Conservation (phyloP, 2,329 filamentous ascomycete species). For the Colletotrichum spinosum region DNA sequence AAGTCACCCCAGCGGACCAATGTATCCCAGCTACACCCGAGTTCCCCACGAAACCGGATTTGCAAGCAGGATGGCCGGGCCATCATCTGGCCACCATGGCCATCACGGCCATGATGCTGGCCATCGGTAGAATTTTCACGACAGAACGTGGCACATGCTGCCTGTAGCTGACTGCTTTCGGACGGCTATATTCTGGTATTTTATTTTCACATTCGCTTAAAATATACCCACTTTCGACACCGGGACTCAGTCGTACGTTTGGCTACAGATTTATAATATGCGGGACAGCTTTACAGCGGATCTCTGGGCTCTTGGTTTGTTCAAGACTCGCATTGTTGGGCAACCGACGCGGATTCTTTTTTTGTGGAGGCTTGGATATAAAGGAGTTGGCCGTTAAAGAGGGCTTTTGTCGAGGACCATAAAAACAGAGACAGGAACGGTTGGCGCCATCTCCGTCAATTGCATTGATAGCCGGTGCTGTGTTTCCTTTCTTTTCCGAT, state of each 20-base stretch:
- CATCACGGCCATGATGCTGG: conserved; percentile 28
- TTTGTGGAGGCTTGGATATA: conserved; percentile 8
- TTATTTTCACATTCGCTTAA: conserved; percentile 22
- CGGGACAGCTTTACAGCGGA: conserved; percentile 16
- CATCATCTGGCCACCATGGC: conserved; percentile 19
- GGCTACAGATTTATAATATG: conserved; percentile 33
- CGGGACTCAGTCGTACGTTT: conserved; percentile 22
- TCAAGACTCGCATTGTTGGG: conserved; percentile 38
- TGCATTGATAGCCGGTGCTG: not conserved
- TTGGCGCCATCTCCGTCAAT: not conserved
- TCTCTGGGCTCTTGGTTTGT: conserved; percentile 14
- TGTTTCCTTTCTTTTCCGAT: conserved; percentile 5
- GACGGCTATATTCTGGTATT: not conserved
- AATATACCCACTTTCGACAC: conserved; percentile 32
- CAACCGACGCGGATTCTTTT: conserved; percentile 28
- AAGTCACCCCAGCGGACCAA: conserved; percentile 22
- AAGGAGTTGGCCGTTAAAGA: conserved; percentile 14
- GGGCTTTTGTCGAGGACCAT: conserved; percentile 12
- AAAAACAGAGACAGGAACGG: conserved; percentile 14
- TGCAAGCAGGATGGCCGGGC: conserved; percentile 28
- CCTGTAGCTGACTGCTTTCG: too few species aligned
- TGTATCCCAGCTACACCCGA: conserved; percentile 35
- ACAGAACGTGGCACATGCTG: conserved; percentile 21
- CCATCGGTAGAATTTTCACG: conserved; percentile 22
- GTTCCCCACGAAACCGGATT: conserved; percentile 39